A percentile compares a stretch with the other conserved stretches of the same genome.
Evolutionary conservation across 495 filamentous ascomycete species (phyloP).

Genomic region (Pseudomonodictys pantanalensis): DNA sequence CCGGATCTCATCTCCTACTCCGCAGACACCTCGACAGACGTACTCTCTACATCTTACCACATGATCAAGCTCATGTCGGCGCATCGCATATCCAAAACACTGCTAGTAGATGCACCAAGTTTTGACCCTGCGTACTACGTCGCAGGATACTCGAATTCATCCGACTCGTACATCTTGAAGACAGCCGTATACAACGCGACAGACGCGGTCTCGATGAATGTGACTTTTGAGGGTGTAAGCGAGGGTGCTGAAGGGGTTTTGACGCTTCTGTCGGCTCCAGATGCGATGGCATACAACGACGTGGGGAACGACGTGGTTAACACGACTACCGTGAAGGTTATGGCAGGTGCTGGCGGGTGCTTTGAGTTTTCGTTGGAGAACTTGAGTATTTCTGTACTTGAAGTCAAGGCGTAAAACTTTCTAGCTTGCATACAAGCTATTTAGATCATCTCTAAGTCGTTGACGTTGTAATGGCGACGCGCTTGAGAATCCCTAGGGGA

Average conservation of each 20-base stretch:
- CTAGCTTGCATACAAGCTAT: too few relatives aligned
- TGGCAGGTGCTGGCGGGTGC: constrained; percentile 45
- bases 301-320: constrained; percentile 48
- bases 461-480: too few relatives aligned
- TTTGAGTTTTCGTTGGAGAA: constrained; percentile 38
- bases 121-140: constrained; percentile 62
- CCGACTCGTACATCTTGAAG: constrained; percentile 54
- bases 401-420: too few relatives aligned
- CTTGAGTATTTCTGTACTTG: constrained; percentile 15
- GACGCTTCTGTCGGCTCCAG: constrained; percentile 57
- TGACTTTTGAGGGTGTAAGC: constrained; percentile 55
- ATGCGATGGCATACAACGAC: constrained; percentile 44
- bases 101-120: constrained; percentile 47
- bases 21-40: constrained; percentile 34
- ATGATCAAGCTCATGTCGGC: constrained; percentile 44
- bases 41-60: constrained; percentile 47
- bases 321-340: constrained; percentile 45
- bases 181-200: constrained; percentile 66
- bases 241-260: constrained; percentile 50
- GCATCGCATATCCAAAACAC: constrained; percentile 54
- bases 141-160: constrained; percentile 44
- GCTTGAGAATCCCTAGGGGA: too few relatives aligned
- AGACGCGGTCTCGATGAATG: constrained; percentile 45
- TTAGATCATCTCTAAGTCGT: too few relatives aligned
- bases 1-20: constrained; percentile 40